A percentile compares a stretch with the other conserved stretches of the same genome.
Conservation (phyloP, 805 yeast species). For the Candida nitratophila region DNA sequence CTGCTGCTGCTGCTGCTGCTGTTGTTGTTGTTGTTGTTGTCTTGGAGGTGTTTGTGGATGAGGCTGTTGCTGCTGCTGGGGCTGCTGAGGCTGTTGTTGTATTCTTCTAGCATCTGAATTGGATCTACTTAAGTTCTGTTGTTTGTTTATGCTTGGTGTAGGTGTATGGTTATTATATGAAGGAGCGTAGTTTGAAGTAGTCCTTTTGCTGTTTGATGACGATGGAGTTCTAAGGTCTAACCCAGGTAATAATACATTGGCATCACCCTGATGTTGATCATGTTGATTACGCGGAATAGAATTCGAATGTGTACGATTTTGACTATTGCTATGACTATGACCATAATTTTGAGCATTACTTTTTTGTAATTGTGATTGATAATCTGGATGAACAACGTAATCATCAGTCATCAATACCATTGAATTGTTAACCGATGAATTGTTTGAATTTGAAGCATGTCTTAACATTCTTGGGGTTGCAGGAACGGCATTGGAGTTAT, state of each 20-base stretch:
- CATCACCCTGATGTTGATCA: neutral
- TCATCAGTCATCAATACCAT: slow-evolving; percentile 14
- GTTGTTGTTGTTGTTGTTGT: slow-evolving; percentile 12
- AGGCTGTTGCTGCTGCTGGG: slow-evolving; percentile 4
- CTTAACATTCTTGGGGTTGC: slow-evolving; percentile 69
- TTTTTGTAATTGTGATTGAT: neutral
- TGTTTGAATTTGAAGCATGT: slow-evolving; percentile 28
- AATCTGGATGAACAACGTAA: slow-evolving; percentile 14
- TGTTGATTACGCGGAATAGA: neutral
- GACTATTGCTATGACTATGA: neutral
- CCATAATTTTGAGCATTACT: neutral
- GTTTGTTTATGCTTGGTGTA: neutral
- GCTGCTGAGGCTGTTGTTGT: slow-evolving; percentile 2
- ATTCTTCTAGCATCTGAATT: neutral
- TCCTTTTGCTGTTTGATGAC: neutral
- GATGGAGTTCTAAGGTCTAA: neutral
- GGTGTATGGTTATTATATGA: neutral
- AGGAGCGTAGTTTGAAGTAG: neutral
- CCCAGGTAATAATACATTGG: neutral
- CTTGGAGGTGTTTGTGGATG: slow-evolving; percentile 2
- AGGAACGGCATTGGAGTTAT: slow-evolving; percentile 34
- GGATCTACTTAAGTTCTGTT: neutral
- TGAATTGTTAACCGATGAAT: slow-evolving; percentile 8
- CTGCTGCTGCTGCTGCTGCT: slow-evolving; percentile 12
- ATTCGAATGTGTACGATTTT: neutral